Conservation (phyloP, 768 basidiomycete genomes). For the Tricholoma sp. region DNA sequence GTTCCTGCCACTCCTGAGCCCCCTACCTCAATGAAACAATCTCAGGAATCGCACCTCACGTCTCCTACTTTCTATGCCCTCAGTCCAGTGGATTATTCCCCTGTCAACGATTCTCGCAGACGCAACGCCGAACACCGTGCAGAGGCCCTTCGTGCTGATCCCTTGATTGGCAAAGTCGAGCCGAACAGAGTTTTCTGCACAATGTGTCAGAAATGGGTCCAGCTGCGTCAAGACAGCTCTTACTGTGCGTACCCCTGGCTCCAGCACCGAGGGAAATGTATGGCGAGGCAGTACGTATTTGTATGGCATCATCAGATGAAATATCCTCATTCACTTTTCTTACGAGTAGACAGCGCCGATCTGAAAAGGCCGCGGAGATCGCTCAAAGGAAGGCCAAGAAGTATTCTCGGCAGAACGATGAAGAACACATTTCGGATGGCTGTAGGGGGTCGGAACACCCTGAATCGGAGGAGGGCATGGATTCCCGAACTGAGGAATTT, state of each 20-base stretch:
- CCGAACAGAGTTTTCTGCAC: slow-evolving; percentile 71
- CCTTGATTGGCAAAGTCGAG: slow-evolving; percentile 62
- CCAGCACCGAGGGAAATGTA: slow-evolving; percentile 72
- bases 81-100: slow-evolving; percentile 51
- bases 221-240: slow-evolving; percentile 70
- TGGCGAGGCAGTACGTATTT: slow-evolving; percentile 56
- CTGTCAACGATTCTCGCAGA: slow-evolving; percentile 60
- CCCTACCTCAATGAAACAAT: background rate
- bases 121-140: slow-evolving; percentile 81
- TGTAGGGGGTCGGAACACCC: slow-evolving; percentile 17
- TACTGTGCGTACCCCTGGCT: slow-evolving; percentile 83
- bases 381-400: slow-evolving; percentile 38
- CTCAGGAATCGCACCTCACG: slow-evolving; percentile 7
- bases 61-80: slow-evolving; percentile 48
- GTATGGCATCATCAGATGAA: background rate
- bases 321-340: slow-evolving; percentile 3
- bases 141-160: slow-evolving; percentile 61
- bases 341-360: slow-evolving; percentile 43
- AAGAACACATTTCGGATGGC: slow-evolving; percentile 20
- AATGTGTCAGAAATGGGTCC: slow-evolving; percentile 79
- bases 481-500: slow-evolving; percentile 15
- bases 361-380: slow-evolving; percentile 52
- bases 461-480: slow-evolving; percentile 25
- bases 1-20: slow-evolving; percentile 4
- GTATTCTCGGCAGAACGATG: slow-evolving; percentile 18